Evolutionary conservation across 805 yeast species (phyloP).

Genomic region (Saccharomycopsis sp.): DNA sequence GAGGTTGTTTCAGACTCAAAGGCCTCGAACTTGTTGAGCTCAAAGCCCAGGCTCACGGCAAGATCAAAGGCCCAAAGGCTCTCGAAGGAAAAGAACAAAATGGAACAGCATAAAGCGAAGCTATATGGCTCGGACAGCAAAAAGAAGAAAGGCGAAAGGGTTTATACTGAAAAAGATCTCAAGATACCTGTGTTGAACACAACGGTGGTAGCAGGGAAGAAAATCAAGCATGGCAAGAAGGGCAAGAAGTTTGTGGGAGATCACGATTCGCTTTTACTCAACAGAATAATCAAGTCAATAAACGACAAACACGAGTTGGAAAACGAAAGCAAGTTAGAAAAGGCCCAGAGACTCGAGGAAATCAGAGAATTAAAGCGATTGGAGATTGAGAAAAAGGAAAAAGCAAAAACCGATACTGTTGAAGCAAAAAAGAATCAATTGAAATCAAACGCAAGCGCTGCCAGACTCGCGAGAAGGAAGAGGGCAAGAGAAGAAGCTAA

Average conservation of each 20-base stretch:
- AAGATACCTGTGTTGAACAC: slow-evolving; percentile 73
- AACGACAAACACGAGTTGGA: slow-evolving; percentile 72
- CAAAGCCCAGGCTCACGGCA: slow-evolving; percentile 48
- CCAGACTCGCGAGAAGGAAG: slow-evolving; percentile 63
- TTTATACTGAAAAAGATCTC: slow-evolving; percentile 54
- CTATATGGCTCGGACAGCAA: slow-evolving; percentile 54
- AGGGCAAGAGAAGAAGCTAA: slow-evolving; percentile 28
- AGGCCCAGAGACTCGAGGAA: slow-evolving; percentile 81
- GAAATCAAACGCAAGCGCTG: slow-evolving; percentile 60
- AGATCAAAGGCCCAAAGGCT: slow-evolving; percentile 44
- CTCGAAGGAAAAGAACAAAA: slow-evolving; percentile 47
- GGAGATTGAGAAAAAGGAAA: slow-evolving; percentile 82
- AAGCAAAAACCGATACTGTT: slow-evolving; percentile 53
- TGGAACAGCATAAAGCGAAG: slow-evolving; percentile 54
- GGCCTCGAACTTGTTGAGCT: slow-evolving; percentile 59
- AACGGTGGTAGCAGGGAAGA: slow-evolving; percentile 80
- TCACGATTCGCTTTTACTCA: slow-evolving; percentile 51
- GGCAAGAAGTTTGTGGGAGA: slow-evolving; percentile 75
- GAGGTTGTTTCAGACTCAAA: slow-evolving; percentile 57
- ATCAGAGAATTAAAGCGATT: slow-evolving; percentile 76
- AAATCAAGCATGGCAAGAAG: slow-evolving; percentile 71
- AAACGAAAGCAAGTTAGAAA: slow-evolving; percentile 84
- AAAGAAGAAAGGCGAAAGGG: slow-evolving; percentile 27
- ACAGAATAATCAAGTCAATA: slow-evolving; percentile 67
- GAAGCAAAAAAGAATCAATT: slow-evolving; percentile 74